Evolutionary conservation across 1,284 basidiomycete genomes (phyloP), one percentile per base, ranked within the genome.

Genomic region (Quambalaria eucalypti): DNA sequence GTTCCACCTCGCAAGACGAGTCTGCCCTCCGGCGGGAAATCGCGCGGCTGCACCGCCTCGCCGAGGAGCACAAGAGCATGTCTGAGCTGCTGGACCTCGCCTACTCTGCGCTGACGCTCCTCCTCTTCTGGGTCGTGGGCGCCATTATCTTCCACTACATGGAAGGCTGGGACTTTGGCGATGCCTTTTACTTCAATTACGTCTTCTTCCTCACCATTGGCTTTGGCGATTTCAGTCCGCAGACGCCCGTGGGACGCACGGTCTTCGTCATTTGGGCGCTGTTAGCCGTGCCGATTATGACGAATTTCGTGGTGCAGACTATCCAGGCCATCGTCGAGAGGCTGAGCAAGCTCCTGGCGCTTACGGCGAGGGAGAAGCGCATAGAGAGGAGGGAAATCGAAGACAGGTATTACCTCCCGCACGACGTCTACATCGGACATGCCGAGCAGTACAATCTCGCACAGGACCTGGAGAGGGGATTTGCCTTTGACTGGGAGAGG

Each of bases 271-370:
- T 77, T n/a, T 79, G 77, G 57, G 76, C 74, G 1, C 57, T 79
- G 12, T 68, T 77, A 62, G 77, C 78, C 25, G 78, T 79, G 19
- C 78, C 78, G 0, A 69, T 80, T 51, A 76, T 80, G 28, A 78
- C 78, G 23, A 77, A 76, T 6, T 79, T 80, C 52, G 78, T 77
- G 19, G 76, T 78, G 5, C 77, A 77, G 48, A 77, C 77, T n/a
- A 72, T 79, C 31, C 74, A 74, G 21, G 71, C 74, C 65, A 56
- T 78, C 29, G 73, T 78, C 16, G 28, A 56, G 8, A 50, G 56
- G 48, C 25, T 56, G 14, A 54, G 64, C 36, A 49, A 54, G n/a
- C 40, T 44, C 39, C 29, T 54, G 26, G 31, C 36, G 28, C 19
- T 26, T 12, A 21, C 14, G 19, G 54, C 48, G 7, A 51, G 48